Percentiles rank a stretch among this genome's conserved stretches.
These are phyloP conservation scores for Diutina ranongensis DNA, from an alignment of 1,139 yeast genomes.

Conservation along the genomic window DNA sequence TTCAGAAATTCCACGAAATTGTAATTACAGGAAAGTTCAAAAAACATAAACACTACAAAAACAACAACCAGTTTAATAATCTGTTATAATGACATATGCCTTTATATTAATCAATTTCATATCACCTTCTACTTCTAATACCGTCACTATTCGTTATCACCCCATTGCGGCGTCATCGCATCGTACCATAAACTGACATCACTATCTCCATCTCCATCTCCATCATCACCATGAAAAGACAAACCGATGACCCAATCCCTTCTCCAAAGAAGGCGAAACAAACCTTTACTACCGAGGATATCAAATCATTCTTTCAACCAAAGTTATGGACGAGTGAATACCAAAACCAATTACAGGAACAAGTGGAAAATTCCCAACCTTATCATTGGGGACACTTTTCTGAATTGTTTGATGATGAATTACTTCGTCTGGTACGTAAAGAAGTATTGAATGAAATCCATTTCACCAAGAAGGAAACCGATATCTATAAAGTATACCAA, in stretches of 20 bases:
- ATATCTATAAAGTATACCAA: conserved; percentile 88
- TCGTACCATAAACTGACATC: neutral
- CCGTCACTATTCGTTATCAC: no score
- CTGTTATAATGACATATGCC: no score
- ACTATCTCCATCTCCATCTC: neutral
- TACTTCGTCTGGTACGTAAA: conserved; percentile 66
- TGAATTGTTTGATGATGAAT: conserved; percentile 60
- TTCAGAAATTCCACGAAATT: no score
- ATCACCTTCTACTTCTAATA: no score
- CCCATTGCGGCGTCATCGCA: neutral
- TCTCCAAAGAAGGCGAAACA: conserved; percentile 6
- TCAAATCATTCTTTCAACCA: conserved; percentile 38
- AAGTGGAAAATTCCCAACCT: conserved; percentile 50
- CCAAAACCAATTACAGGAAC: conserved; percentile 26
- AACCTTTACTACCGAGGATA: conserved; percentile 22
- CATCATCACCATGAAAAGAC: neutral
- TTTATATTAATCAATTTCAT: no score
- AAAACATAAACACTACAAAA: no score
- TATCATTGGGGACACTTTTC: conserved; percentile 83
- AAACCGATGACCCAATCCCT: neutral
- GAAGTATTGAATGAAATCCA: conserved; percentile 79
- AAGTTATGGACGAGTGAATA: conserved; percentile 41
- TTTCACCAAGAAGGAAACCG: conserved; percentile 92
- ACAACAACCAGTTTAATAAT: no score
- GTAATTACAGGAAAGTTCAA: no score